These are phyloP conservation scores for Withania somnifera DNA, from an alignment of 305 asterid genomes.

Conservation along the genomic window DNA sequence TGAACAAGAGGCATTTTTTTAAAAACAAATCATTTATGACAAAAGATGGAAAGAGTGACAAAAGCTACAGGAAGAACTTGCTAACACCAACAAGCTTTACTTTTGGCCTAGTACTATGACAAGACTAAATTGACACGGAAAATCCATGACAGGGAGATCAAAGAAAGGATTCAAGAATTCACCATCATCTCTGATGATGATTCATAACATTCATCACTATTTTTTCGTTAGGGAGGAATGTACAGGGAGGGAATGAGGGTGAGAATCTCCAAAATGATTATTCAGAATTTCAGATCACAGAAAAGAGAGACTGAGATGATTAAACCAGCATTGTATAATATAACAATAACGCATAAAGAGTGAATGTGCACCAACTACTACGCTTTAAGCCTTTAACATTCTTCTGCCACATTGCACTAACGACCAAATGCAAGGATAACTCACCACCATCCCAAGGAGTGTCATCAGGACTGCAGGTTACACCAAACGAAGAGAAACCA, in stretches of 20 bases:
- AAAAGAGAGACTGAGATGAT: neutral
- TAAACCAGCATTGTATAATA: neutral
- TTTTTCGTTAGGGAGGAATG: neutral
- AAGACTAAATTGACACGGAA: neutral
- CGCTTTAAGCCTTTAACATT: neutral
- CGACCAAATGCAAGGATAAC: constrained; percentile 19
- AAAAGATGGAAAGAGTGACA: neutral
- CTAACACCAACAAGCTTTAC: neutral
- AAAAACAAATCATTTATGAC: neutral
- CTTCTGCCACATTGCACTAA: neutral
- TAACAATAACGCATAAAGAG: neutral
- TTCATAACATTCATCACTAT: neutral
- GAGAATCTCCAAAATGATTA: neutral
- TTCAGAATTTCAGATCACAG: neutral
- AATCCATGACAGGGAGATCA: neutral
- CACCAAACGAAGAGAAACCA: constrained; percentile 35
- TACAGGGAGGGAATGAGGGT: neutral
- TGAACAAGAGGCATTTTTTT: too few species aligned
- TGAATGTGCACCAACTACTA: neutral
- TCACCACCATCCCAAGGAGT: constrained; percentile 83
- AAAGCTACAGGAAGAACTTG: neutral
- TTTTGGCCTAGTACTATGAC: neutral
- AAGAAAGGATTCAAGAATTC: neutral
- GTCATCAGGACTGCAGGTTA: constrained; percentile 66
- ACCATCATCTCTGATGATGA: neutral